phyloP scores from a whole-genome alignment of 2,329 filamentous ascomycete species.

The Graphilbum ipis-grandicollis region DNA sequence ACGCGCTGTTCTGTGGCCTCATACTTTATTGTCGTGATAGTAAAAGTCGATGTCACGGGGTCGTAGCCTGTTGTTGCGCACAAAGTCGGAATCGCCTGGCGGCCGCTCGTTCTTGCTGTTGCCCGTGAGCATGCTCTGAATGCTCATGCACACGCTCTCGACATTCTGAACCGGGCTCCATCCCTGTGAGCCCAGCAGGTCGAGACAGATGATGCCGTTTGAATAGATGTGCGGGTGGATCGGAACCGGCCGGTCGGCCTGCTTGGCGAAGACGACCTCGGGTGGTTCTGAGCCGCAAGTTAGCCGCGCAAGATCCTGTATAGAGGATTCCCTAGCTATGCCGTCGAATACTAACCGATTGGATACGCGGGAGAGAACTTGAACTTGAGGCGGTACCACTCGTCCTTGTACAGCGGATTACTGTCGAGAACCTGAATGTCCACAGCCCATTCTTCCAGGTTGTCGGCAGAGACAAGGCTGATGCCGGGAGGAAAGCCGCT shows the following conservation, averaged over 20 bases:
- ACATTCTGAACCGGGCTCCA: constrained; percentile 97
- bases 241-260: constrained; percentile 53
- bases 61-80: constrained; percentile 58
- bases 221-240: constrained; percentile 97
- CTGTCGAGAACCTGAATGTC: constrained; percentile 81
- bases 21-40: constrained; percentile 80
- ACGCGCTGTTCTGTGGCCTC: constrained; percentile 1
- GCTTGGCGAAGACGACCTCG: constrained; percentile 73
- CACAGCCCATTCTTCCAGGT: constrained; percentile 78
- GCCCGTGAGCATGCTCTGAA: constrained; percentile 95
- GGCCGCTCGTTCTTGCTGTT: constrained; percentile 86
- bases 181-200: constrained; percentile 70
- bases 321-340: too few species aligned
- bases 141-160: constrained; percentile 89
- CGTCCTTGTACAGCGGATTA: constrained; percentile 71
- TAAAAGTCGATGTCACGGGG: constrained; percentile 84
- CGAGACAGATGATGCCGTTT: constrained; percentile 96
- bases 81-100: constrained; percentile 79
- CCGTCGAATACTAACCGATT: constrained; percentile 60
- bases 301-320: too few species aligned
- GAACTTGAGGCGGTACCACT: constrained; percentile 77
- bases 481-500: constrained; percentile 49
- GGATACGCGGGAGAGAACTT: constrained; percentile 72
- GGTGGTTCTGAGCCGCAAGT: constrained; percentile 68
- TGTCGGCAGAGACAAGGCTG: constrained; percentile 60